Evolutionary conservation across 202 grass and related monocot species (phyloP), one percentile per base, ranked within the genome.

Genomic region (Schoenoplectus triqueter): DNA sequence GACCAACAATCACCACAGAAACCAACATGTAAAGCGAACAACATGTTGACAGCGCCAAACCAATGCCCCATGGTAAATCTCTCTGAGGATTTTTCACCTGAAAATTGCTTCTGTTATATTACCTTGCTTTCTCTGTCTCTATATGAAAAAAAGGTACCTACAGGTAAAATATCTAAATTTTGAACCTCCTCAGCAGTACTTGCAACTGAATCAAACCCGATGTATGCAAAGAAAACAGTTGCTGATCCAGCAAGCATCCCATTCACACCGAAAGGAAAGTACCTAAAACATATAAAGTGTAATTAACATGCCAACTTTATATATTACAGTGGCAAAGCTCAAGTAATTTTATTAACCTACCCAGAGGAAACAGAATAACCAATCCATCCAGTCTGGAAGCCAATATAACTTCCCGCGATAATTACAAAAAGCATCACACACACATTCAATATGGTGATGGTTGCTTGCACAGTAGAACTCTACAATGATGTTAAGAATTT

Each of bases 181-280:
- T 21, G 44, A 80, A 99, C 93, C 96, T 99, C 96, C 87, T 99
- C 96, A 68, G 96, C 96, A 73, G 96, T 96, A 71, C 93, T 99
- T 60, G 96, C 90, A 84, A 99, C 93, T 56, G 89, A 91, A 88
- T 99, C 96, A 60, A 99, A 96, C 48, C 96, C 96, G 47, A 99
- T 99, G 76, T 91, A 99, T 86, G 93, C 93, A 91, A 99, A 99
- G 90, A 99, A 99, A 82, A 99, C 96, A 8, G 96, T 99, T 89
- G 91, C 96, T 73, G 96, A 96, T 77, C 96, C 96, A 78, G 90
- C 86, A 87, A 99, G 91, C 86, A 94, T 90, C 85, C 96, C 96
- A 85, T 99, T 99, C 67, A 99, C 85, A 80, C 96, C 96, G 17
- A 88, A 92, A 78, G 96, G 93, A 67, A 99, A 96, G 86, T 94